Conservation (phyloP, 148 eudicot genomes). For the Chenopodium suecicum region DNA sequence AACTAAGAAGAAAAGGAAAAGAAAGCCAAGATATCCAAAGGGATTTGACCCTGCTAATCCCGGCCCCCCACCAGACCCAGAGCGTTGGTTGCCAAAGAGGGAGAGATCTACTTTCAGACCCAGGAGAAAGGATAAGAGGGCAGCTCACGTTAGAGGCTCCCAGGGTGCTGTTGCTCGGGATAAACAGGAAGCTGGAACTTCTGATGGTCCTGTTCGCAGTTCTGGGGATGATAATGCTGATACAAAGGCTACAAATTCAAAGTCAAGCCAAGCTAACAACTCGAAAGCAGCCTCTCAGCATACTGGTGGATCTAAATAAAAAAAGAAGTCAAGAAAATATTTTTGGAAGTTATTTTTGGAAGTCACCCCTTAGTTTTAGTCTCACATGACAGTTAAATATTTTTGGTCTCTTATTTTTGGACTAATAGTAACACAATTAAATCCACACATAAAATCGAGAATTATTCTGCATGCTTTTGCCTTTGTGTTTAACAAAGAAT, state of each 20-base stretch:
- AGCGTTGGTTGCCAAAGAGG: slow-evolving; percentile 87
- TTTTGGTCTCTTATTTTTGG: neutral
- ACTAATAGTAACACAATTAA: too few relatives aligned
- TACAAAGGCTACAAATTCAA: slow-evolving; percentile 31
- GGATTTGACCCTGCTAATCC: slow-evolving; percentile 88
- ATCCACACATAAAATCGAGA: too few relatives aligned
- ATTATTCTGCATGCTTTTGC: too few relatives aligned
- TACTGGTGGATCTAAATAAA: slow-evolving; percentile 57
- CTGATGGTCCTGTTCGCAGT: slow-evolving; percentile 30
- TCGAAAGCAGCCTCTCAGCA: slow-evolving; percentile 48
- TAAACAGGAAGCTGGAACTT: slow-evolving; percentile 37
- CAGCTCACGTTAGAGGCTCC: slow-evolving; percentile 78
- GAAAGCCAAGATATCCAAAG: slow-evolving; percentile 87
- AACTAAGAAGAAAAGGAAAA: slow-evolving; percentile 85
- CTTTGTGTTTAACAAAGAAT: too few relatives aligned
- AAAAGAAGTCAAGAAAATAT: slow-evolving; percentile 63
- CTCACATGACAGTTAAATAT: neutral
- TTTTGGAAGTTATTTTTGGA: too few relatives aligned
- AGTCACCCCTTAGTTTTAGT: neutral
- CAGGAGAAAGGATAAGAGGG: slow-evolving; percentile 87
- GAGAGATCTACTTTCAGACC: slow-evolving; percentile 84
- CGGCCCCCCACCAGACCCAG: slow-evolving; percentile 89
- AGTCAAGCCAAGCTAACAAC: slow-evolving; percentile 44
- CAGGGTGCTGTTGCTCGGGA: slow-evolving; percentile 84
- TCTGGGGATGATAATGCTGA: slow-evolving; percentile 25